Evolutionary conservation across 1,284 basidiomycete genomes (phyloP).

Genomic region (Cryptococcus jaspeensis): DNA sequence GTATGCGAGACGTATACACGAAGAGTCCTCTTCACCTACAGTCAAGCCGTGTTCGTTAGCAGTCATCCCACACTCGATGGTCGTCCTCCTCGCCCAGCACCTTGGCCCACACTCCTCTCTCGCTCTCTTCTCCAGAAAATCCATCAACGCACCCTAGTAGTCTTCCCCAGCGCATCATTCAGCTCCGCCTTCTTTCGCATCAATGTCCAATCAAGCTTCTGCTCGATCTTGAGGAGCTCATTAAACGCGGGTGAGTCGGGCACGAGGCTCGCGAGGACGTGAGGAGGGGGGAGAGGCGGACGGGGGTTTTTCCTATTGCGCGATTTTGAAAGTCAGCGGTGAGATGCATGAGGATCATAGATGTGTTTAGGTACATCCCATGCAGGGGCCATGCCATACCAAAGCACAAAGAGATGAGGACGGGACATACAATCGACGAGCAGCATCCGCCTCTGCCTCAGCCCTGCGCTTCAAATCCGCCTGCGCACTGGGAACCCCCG

Average conservation of each 20-base stretch:
- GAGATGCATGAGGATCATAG: not conserved
- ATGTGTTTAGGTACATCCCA: not conserved
- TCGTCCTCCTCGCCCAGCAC: not conserved
- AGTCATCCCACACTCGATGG: not conserved
- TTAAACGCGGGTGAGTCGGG: conserved; percentile 83
- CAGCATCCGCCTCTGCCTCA: conserved; percentile 16
- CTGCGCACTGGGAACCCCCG: not conserved
- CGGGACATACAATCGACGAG: conserved; percentile 15
- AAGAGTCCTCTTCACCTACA: conserved; percentile 76
- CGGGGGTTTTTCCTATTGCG: conserved; percentile 33
- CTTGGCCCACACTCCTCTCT: too few species aligned
- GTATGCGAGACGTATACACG: conserved; percentile 88
- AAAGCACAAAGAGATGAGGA: not conserved
- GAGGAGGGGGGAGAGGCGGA: conserved; percentile 49
- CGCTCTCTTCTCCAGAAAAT: too few species aligned
- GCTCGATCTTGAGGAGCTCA: conserved; percentile 81
- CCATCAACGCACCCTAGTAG: conserved; percentile 46
- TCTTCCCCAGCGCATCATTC: conserved; percentile 67
- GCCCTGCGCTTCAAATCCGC: conserved; percentile 16
- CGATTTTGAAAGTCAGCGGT: not conserved
- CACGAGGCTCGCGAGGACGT: conserved; percentile 53
- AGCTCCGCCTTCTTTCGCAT: conserved; percentile 86
- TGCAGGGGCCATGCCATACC: not conserved
- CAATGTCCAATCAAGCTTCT: conserved; percentile 93
- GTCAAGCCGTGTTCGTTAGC: too few species aligned